Percentiles rank a stretch among this genome's conserved stretches.
Evolutionary conservation across 2,329 filamentous ascomycete species (phyloP).

Genomic region (Calonectria leucothoes): DNA sequence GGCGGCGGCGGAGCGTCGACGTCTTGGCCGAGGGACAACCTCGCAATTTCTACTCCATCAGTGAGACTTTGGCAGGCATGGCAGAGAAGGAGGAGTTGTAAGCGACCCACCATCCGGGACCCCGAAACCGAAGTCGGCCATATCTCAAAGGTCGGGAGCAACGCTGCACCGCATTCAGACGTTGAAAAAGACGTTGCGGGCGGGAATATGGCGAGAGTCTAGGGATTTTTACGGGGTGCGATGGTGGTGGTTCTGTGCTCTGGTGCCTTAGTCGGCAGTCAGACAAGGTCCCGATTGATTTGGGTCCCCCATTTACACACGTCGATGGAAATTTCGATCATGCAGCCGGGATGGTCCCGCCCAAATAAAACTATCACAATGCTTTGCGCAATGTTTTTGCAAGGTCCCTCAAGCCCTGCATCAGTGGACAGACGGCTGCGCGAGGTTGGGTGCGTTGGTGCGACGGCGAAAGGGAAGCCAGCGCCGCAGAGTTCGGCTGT

Average conservation of each 20-base stretch:
- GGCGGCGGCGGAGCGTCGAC: conserved; percentile 46
- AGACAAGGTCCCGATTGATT: conserved; percentile 1
- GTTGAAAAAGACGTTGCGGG: background rate
- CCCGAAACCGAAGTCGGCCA: conserved; percentile 50
- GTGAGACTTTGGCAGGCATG: conserved; percentile 41
- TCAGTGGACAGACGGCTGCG: background rate
- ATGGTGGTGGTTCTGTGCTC: conserved; percentile 16
- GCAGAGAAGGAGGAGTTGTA: background rate
- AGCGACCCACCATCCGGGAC: conserved; percentile 49
- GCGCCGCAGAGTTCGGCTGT: conserved; percentile 32
- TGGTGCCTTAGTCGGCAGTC: conserved; percentile 19
- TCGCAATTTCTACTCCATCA: conserved; percentile 51
- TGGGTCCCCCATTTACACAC: conserved; percentile 1
- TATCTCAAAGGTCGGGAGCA: conserved; percentile 29
- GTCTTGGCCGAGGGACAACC: conserved; percentile 53
- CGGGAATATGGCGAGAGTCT: background rate
- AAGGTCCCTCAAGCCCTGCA: background rate
- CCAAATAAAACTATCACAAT: background rate
- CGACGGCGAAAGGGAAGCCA: conserved; percentile 14
- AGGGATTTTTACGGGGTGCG: background rate
- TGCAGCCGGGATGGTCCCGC: background rate
- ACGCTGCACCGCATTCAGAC: conserved; percentile 30
- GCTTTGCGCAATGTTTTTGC: background rate
- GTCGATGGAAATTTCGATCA: background rate
- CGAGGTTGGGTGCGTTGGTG: background rate